Evolutionary conservation across 768 basidiomycete genomes (phyloP).

Genomic region (Candolleomyces efflorescens): DNA sequence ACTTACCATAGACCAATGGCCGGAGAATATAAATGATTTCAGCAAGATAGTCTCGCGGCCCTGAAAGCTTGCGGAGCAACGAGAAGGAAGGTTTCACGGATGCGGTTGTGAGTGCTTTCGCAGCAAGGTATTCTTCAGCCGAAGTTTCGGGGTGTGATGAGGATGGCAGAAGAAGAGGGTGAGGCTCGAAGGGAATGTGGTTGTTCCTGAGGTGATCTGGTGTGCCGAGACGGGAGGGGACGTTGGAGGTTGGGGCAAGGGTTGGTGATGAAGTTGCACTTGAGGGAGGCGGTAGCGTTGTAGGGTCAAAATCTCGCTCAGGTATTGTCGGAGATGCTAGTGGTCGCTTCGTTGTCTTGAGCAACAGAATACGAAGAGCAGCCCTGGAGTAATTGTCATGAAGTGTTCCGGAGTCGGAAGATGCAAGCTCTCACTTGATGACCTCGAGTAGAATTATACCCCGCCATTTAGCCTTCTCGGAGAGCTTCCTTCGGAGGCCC

Average conservation of each 20-base stretch:
- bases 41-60: constrained; percentile 69
- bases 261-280: constrained; percentile 57
- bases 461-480: constrained; percentile 66
- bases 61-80: constrained; percentile 56
- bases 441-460: constrained; percentile 73
- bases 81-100: constrained; percentile 69
- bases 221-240: constrained; percentile 53
- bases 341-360: constrained; percentile 75
- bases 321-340: constrained; percentile 76
- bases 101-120: constrained; percentile 71
- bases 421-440: constrained; percentile 62
- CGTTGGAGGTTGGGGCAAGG: constrained; percentile 53
- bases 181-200: constrained; percentile 58
- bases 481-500: constrained; percentile 69
- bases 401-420: neutral
- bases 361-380: constrained; percentile 64
- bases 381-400: constrained; percentile 43
- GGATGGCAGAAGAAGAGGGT: constrained; percentile 53
- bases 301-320: constrained; percentile 83
- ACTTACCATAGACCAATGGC: constrained; percentile 73
- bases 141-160: constrained; percentile 48
- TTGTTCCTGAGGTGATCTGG: constrained; percentile 85
- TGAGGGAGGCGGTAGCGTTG: constrained; percentile 47
- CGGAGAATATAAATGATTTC: constrained; percentile 69
- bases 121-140: constrained; percentile 78